Percentiles rank a stretch among this genome's conserved stretches.
Evolutionary conservation across 1,284 basidiomycete genomes (phyloP).

Genomic region (Ustilago crameri): DNA sequence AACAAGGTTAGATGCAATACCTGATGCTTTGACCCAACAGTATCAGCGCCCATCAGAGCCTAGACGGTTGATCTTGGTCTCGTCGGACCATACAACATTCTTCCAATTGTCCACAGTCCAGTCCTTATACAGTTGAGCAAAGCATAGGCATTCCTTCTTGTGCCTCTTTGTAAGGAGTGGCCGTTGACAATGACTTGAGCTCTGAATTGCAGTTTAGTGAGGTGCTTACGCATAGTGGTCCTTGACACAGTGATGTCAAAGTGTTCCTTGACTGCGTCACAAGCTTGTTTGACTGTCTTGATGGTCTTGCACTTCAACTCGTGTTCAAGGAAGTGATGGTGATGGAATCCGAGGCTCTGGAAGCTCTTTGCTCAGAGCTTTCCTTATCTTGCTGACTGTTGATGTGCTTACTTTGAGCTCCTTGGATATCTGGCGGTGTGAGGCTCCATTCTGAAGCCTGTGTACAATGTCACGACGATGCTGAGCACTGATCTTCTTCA

Average conservation of each 20-base stretch:
- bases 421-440: background rate
- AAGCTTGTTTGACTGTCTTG: background rate
- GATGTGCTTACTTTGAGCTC: background rate
- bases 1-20: slow-evolving; percentile 1
- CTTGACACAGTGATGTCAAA: background rate
- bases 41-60: slow-evolving; percentile 5
- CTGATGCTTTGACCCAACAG: slow-evolving; percentile 10
- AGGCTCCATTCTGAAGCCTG: background rate
- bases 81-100: slow-evolving; percentile 17
- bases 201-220: background rate
- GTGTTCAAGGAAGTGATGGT: background rate
- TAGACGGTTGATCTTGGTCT: slow-evolving; percentile 18
- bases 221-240: background rate
- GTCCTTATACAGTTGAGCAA: slow-evolving; percentile 14
- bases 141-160: slow-evolving; percentile 1
- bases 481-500: background rate
- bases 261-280: background rate
- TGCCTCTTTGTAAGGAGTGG: slow-evolving; percentile 7
- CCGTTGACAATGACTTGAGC: background rate
- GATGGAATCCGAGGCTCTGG: background rate
- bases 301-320: background rate
- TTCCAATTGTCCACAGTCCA: slow-evolving; percentile 28
- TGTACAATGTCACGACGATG: background rate
- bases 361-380: background rate
- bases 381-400: slow-evolving; percentile 2